Evolutionary conservation across 1,284 basidiomycete species (phyloP).

Genomic region (Fistulinella cinereoalba): DNA sequence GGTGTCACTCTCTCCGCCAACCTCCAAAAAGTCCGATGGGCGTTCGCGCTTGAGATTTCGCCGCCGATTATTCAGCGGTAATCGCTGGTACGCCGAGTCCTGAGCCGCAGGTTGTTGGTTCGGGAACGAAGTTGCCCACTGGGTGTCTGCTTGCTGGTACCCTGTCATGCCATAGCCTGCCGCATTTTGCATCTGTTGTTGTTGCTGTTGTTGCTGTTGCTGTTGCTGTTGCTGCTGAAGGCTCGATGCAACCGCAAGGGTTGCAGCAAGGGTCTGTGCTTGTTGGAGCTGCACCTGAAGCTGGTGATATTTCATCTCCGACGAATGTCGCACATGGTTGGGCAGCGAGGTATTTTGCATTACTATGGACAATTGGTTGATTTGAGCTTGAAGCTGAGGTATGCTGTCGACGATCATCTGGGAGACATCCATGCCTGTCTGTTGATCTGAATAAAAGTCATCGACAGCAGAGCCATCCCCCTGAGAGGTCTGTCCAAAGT

Average conservation of each 20-base stretch:
- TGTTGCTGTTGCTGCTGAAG: conserved; percentile 50
- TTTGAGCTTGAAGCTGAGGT: conserved; percentile 75
- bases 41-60: conserved; percentile 74
- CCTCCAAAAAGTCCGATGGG: conserved; percentile 78
- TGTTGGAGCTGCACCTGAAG: conserved; percentile 75
- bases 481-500: conserved; percentile 18
- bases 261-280: conserved; percentile 63
- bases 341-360: conserved; percentile 74
- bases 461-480: conserved; percentile 43
- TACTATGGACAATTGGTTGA: conserved; percentile 70
- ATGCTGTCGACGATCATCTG: conserved; percentile 69
- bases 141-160: conserved; percentile 33
- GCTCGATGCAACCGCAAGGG: conserved; percentile 51
- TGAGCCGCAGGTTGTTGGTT: conserved; percentile 62
- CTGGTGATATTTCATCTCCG: conserved; percentile 73
- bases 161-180: conserved; percentile 42
- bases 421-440: conserved; percentile 63
- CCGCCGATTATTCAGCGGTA: conserved; percentile 75
- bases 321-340: conserved; percentile 67
- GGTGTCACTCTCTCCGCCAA: conserved; percentile 56
- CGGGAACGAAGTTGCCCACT: conserved; percentile 53
- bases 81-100: conserved; percentile 80
- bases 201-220: conserved; percentile 35
- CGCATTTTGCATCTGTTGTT: conserved; percentile 35
- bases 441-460: conserved; percentile 64